Evolutionary conservation across 768 basidiomycete species (phyloP).

Genomic region (Termitomyces sp.): DNA sequence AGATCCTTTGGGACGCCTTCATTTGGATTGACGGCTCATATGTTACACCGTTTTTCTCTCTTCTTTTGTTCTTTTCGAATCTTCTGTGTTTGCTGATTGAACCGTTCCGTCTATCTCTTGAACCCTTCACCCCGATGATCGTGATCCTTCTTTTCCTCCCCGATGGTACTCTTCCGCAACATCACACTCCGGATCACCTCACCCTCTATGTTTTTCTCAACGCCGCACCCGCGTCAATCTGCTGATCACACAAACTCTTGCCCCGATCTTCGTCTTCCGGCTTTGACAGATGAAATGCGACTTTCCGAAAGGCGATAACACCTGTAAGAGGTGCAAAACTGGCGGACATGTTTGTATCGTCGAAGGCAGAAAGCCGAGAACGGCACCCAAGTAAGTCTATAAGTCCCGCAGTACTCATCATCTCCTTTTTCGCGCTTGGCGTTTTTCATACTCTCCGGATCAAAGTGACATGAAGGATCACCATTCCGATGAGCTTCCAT

Average conservation of each 20-base stretch:
- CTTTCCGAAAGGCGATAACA: conserved; percentile 68
- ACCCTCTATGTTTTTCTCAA: not conserved
- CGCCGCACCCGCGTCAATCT: not conserved
- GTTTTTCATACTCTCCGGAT: conserved; percentile 14
- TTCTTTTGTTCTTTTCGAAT: conserved; percentile 10
- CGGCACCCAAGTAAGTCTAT: conserved; percentile 74
- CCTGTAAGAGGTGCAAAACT: conserved; percentile 75
- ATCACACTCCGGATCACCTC: not conserved
- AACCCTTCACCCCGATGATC: conserved; percentile 16
- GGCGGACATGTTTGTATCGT: conserved; percentile 80
- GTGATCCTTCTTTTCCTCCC: conserved; percentile 7
- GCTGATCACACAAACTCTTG: not conserved
- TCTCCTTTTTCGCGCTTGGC: conserved; percentile 20
- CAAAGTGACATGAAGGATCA: conserved; percentile 10
- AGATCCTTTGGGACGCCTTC: conserved; percentile 12
- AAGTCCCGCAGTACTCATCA: conserved; percentile 11
- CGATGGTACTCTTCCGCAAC: conserved; percentile 12
- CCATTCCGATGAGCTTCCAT: conserved; percentile 14
- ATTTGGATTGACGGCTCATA: conserved; percentile 17
- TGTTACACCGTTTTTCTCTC: conserved; percentile 10
- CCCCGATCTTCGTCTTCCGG: conserved; percentile 3
- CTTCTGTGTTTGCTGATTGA: conserved; percentile 14
- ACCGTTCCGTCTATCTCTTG: conserved; percentile 16
- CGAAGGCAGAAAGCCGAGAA: conserved; percentile 77
- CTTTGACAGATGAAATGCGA: conserved; percentile 79